A percentile compares a stretch with the other conserved stretches of the same genome.
These are phyloP conservation scores for Neonectria neomacrospora DNA, from an alignment of 2,329 filamentous ascomycete genomes.

Conservation along the genomic window DNA sequence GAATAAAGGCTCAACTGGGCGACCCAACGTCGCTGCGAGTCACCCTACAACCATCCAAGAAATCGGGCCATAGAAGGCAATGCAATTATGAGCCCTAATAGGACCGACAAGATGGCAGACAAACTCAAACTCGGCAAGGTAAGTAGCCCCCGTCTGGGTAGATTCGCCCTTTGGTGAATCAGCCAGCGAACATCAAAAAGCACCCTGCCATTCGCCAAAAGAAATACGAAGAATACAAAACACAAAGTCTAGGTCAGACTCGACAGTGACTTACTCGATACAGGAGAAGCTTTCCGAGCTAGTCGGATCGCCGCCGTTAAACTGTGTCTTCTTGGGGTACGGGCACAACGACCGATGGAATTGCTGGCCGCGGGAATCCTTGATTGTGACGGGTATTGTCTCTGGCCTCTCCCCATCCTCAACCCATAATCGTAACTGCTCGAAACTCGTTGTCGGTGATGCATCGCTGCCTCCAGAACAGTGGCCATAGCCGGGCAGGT, in stretches of 20 bases:
- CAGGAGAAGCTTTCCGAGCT: slow-evolving; percentile 4
- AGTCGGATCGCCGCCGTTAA: slow-evolving; percentile 23
- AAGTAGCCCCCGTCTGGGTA: too few species aligned
- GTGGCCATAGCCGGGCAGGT: slow-evolving; percentile 49
- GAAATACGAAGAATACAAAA: not conserved
- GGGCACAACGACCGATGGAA: slow-evolving; percentile 54
- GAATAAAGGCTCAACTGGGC: not conserved
- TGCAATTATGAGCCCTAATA: too few species aligned
- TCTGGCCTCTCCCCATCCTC: slow-evolving; percentile 46
- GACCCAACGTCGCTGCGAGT: not conserved
- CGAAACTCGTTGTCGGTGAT: slow-evolving; percentile 40
- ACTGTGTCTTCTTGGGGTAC: slow-evolving; percentile 46
- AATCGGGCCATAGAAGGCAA: not conserved
- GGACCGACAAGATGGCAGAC: too few species aligned
- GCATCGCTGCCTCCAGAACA: slow-evolving; percentile 42
- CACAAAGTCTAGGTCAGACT: not conserved
- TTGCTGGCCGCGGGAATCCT: slow-evolving; percentile 5
- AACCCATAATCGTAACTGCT: slow-evolving; percentile 45
- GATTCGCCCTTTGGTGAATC: too few species aligned
- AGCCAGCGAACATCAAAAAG: too few species aligned
- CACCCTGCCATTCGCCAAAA: too few species aligned
- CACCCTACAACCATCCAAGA: not conserved
- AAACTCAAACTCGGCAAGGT: too few species aligned
- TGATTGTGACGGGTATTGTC: slow-evolving; percentile 18
- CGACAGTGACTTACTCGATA: not conserved